phyloP scores from a whole-genome alignment of 768 basidiomycete genomes.

The Phlegmacium glaucopus region DNA sequence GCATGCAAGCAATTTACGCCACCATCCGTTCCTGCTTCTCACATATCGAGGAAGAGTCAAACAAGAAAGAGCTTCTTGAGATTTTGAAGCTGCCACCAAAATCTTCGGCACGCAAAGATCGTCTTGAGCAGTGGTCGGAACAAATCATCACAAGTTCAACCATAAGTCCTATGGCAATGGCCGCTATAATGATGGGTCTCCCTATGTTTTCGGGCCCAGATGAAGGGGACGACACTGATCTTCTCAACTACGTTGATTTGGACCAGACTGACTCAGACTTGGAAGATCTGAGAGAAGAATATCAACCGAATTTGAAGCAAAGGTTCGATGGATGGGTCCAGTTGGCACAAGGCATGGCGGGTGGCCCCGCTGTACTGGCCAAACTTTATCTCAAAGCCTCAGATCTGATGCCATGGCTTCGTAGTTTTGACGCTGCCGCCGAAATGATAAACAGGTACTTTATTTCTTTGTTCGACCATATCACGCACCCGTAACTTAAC shows the following conservation, averaged over 20 bases:
- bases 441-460: constrained; percentile 55
- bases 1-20: constrained; percentile 37
- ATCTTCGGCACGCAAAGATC: constrained; percentile 38
- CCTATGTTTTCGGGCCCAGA: constrained; percentile 28
- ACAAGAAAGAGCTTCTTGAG: constrained; percentile 38
- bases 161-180: constrained; percentile 54
- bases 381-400: constrained; percentile 43
- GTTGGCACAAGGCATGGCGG: constrained; percentile 35
- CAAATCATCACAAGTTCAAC: constrained; percentile 35
- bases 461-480: neutral
- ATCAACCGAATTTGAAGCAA: constrained; percentile 51
- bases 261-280: constrained; percentile 52
- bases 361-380: constrained; percentile 31
- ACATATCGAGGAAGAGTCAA: constrained; percentile 37
- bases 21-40: constrained; percentile 45
- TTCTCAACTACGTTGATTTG: constrained; percentile 48
- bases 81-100: constrained; percentile 42
- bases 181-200: constrained; percentile 59
- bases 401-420: constrained; percentile 56
- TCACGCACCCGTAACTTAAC: neutral
- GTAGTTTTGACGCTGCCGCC: constrained; percentile 45
- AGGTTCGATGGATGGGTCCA: constrained; percentile 59
- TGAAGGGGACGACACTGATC: constrained; percentile 43
- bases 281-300: constrained; percentile 60
- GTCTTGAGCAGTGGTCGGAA: constrained; percentile 53